These are phyloP conservation scores for Penstemon eatonii DNA, from an alignment of 257 asterid species.

Conservation along the genomic window DNA sequence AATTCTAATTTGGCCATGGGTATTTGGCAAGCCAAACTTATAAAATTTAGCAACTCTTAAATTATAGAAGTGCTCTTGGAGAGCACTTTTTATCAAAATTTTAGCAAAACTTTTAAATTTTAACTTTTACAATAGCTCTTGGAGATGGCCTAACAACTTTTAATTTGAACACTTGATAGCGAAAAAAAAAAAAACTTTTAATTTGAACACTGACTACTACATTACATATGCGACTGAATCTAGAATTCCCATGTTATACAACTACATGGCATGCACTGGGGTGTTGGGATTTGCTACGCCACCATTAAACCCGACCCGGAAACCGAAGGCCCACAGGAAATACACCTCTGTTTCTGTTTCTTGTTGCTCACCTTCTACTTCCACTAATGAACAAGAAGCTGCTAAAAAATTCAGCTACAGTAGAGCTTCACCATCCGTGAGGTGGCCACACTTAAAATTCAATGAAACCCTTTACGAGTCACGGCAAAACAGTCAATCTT, in stretches of 20 bases:
- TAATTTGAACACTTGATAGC: too few species aligned
- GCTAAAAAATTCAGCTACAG: slow-evolving; percentile 65
- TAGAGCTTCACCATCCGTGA: slow-evolving; percentile 83
- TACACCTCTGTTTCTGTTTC: slow-evolving; percentile 37
- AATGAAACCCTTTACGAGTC: slow-evolving; percentile 36
- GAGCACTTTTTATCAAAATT: too few species aligned
- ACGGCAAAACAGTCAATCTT: slow-evolving; percentile 9
- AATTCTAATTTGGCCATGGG: too few species aligned
- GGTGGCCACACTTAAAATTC: slow-evolving; percentile 93
- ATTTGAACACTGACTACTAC: too few species aligned
- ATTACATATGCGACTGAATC: too few species aligned
- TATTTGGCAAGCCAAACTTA: too few species aligned
- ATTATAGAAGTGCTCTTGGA: too few species aligned
- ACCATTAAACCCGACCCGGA: slow-evolving; percentile 39
- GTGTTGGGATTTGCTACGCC: slow-evolving; percentile 50
- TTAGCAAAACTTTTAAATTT: too few species aligned
- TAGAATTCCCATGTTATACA: slow-evolving; percentile 13
- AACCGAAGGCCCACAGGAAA: slow-evolving; percentile 39
- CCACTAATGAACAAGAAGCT: slow-evolving; percentile 47
- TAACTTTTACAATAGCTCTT: too few species aligned
- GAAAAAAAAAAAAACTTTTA: too few species aligned
- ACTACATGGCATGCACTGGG: slow-evolving; percentile 51
- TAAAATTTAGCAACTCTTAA: too few species aligned
- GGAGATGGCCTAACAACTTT: too few species aligned
- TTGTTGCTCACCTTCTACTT: slow-evolving; percentile 57